Evolutionary conservation across 805 yeast genomes (phyloP).

Genomic region (Candida berthetii): DNA sequence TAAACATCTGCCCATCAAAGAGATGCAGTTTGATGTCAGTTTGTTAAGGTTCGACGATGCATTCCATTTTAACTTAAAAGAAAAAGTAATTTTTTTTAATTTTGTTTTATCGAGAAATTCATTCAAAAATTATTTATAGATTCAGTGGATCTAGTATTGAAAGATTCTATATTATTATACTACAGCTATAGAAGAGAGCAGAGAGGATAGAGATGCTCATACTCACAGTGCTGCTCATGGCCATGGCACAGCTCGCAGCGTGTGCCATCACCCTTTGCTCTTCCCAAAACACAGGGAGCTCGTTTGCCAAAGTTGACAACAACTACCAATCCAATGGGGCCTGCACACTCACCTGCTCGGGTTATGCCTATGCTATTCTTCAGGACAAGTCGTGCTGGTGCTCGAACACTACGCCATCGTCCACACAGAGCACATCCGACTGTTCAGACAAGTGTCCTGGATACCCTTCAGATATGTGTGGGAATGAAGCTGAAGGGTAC

Average conservation of each 20-base stretch:
- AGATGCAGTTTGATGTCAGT: no score
- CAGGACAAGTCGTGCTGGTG: constrained; percentile 57
- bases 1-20: no score
- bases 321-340: constrained; percentile 41
- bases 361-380: constrained; percentile 47
- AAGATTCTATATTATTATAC: no score
- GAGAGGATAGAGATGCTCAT: no score
- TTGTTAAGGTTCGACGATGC: no score
- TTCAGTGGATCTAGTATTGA: no score
- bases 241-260: background rate
- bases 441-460: constrained; percentile 40
- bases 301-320: constrained; percentile 10
- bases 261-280: constrained; percentile 24
- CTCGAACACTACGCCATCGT: constrained; percentile 42
- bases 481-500: constrained; percentile 32
- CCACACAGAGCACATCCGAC: constrained; percentile 24
- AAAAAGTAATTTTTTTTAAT: no score
- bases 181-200: no score
- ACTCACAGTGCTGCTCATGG: no score
- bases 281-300: constrained; percentile 31
- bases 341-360: constrained; percentile 42
- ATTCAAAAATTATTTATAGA: no score
- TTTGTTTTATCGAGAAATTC: no score
- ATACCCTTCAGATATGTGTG: constrained; percentile 35
- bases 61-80: no score